Evolutionary conservation across 2,329 filamentous ascomycete genomes (phyloP).

Genomic region (Karstenula rhodostoma): DNA sequence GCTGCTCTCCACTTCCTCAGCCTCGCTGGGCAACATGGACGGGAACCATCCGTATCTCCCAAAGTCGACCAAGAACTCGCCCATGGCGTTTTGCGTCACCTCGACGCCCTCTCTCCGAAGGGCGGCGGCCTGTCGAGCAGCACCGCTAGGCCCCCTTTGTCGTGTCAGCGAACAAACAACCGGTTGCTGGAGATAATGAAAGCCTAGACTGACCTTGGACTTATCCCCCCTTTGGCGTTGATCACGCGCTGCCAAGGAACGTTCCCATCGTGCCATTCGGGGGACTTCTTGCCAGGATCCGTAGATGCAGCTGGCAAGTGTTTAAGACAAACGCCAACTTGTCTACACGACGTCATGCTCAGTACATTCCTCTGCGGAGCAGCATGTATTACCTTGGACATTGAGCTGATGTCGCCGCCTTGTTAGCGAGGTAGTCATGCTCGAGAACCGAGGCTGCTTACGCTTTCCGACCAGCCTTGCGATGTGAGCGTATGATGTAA

Average conservation of each 20-base stretch:
- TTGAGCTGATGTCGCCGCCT: slow-evolving; percentile 48
- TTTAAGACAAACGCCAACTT: slow-evolving; percentile 91
- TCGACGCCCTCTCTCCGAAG: slow-evolving; percentile 58
- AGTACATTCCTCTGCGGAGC: slow-evolving; percentile 55
- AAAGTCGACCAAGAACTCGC: slow-evolving; percentile 58
- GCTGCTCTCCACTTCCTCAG: slow-evolving; percentile 42
- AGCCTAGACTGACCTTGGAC: slow-evolving; percentile 70
- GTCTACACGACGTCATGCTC: slow-evolving; percentile 58
- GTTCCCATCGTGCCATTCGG: slow-evolving; percentile 73
- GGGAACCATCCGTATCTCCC: slow-evolving; percentile 62
- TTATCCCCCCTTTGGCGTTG: slow-evolving; percentile 85
- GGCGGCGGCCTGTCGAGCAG: slow-evolving; percentile 56
- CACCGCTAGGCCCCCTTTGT: slow-evolving; percentile 55
- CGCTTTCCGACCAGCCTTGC: slow-evolving; percentile 76
- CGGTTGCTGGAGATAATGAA: slow-evolving; percentile 18
- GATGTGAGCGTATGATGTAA: slow-evolving; percentile 89
- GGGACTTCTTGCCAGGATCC: slow-evolving; percentile 51
- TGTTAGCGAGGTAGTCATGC: slow-evolving; percentile 33
- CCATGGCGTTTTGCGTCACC: slow-evolving; percentile 55
- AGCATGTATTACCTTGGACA: slow-evolving; percentile 52
- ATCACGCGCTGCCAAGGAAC: slow-evolving; percentile 97
- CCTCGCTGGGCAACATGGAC: slow-evolving; percentile 58
- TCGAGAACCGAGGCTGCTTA: slow-evolving; percentile 53
- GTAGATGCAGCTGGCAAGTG: slow-evolving; percentile 69
- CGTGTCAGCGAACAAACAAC: slow-evolving; percentile 32